These are phyloP conservation scores for Cucurbita pepo DNA, from an alignment of 306 rosid species.

Conservation along the genomic window DNA sequence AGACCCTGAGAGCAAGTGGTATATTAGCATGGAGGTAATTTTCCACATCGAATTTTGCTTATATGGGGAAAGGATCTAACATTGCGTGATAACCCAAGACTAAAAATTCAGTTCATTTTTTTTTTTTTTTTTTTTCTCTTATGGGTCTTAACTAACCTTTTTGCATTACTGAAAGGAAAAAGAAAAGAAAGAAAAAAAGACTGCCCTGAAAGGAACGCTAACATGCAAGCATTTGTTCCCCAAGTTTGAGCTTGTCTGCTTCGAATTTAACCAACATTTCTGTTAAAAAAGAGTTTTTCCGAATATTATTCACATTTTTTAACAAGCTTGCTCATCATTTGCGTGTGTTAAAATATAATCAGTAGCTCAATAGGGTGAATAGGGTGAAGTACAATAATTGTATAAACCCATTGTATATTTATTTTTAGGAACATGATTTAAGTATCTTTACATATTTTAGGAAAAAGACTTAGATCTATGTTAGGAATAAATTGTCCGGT, in stretches of 20 bases:
- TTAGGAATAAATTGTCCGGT: too few species aligned
- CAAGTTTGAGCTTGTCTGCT: too few species aligned
- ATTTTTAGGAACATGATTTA: too few species aligned
- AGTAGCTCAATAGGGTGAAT: too few species aligned
- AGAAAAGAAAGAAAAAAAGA: too few species aligned
- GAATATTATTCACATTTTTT: neutral
- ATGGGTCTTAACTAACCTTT: neutral
- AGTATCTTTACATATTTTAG: too few species aligned
- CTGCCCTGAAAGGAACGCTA: neutral
- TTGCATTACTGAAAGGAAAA: neutral
- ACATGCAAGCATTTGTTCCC: neutral
- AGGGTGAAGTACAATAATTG: too few species aligned
- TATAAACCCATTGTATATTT: too few species aligned
- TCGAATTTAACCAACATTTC: neutral
- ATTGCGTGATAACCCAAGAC: neutral
- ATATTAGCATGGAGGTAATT: constrained; percentile 72
- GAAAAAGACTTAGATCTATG: too few species aligned
- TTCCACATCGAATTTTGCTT: neutral
- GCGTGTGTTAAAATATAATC: too few species aligned
- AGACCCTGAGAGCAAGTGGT: constrained; percentile 84
- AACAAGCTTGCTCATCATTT: neutral
- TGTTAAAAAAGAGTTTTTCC: too few species aligned
- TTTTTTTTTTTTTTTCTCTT: neutral
- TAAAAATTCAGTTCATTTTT: neutral
- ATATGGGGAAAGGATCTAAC: neutral